These are phyloP conservation scores for Ceratocystis ficicola DNA, from an alignment of 2,329 filamentous ascomycete species.

Conservation along the genomic window DNA sequence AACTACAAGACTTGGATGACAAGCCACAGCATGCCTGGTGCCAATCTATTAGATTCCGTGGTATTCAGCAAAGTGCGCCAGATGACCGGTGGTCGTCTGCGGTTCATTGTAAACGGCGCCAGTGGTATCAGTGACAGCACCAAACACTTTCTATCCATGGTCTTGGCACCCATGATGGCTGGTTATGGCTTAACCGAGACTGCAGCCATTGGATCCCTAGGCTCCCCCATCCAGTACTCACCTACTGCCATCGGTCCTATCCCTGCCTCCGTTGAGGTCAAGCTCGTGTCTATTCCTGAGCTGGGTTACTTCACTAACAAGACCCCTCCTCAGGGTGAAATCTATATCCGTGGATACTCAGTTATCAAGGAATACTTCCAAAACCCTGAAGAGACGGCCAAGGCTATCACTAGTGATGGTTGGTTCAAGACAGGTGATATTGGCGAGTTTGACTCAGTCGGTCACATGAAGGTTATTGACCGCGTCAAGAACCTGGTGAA, in stretches of 20 bases:
- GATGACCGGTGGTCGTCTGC: slow-evolving; percentile 74
- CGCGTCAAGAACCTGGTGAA: slow-evolving; percentile 98
- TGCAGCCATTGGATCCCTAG: slow-evolving; percentile 67
- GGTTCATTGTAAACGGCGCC: slow-evolving; percentile 88
- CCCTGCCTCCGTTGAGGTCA: slow-evolving; percentile 67
- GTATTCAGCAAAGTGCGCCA: slow-evolving; percentile 90
- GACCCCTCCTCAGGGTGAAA: slow-evolving; percentile 76
- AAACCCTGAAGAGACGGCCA: slow-evolving; percentile 72
- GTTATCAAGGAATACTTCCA: slow-evolving; percentile 72
- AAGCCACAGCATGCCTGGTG: slow-evolving; percentile 49
- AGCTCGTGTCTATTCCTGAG: slow-evolving; percentile 81
- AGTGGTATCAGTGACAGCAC: slow-evolving; percentile 82
- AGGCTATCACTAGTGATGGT: slow-evolving; percentile 65
- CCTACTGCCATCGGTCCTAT: slow-evolving; percentile 65
- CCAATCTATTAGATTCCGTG: slow-evolving; percentile 60
- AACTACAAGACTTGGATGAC: slow-evolving; percentile 49
- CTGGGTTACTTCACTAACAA: slow-evolving; percentile 70
- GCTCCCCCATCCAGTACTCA: slow-evolving; percentile 76
- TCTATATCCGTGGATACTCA: slow-evolving; percentile 69
- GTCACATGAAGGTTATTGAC: slow-evolving; percentile 79
- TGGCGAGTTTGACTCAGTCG: slow-evolving; percentile 70
- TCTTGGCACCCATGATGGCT: slow-evolving; percentile 84
- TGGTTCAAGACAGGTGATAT: slow-evolving; percentile 98
- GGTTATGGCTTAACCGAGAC: slow-evolving; percentile 96
- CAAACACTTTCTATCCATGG: slow-evolving; percentile 79